These are phyloP conservation scores for Dissophora ornata DNA, from an alignment of 192 early-diverging fungal species.

Conservation along the genomic window DNA sequence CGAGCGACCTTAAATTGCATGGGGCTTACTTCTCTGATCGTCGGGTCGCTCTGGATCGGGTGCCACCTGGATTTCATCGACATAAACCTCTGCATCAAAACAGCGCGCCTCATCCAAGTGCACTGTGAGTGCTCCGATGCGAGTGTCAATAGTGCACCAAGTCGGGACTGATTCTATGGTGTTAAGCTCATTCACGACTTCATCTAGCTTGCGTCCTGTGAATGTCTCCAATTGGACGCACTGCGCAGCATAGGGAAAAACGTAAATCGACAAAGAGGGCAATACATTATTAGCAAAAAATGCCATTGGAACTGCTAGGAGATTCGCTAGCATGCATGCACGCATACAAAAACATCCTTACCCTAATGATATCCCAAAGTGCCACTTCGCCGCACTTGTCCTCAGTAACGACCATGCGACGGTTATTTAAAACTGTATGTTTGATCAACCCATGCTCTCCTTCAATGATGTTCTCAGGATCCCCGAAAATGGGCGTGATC, in stretches of 20 bases:
- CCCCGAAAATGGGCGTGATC: conserved; percentile 43
- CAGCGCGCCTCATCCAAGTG: conserved; percentile 84
- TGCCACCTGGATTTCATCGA: conserved; percentile 76
- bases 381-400: conserved; percentile 82
- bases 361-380: conserved; percentile 94
- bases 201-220: conserved; percentile 65
- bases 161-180: conserved; percentile 81
- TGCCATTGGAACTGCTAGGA: no score
- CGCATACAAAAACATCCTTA: no score
- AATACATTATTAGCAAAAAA: no score
- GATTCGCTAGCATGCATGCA: no score
- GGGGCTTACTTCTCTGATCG: conserved; percentile 75
- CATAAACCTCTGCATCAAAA: conserved; percentile 92
- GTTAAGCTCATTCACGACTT: conserved; percentile 67
- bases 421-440: conserved; percentile 82
- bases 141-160: conserved; percentile 95
- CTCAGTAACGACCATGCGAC: conserved; percentile 86
- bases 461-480: conserved; percentile 42
- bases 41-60: conserved; percentile 65
- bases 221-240: conserved; percentile 69
- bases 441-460: conserved; percentile 75
- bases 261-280: no score
- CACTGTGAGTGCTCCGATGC: conserved; percentile 88
- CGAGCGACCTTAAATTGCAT: no score
- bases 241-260: conserved; percentile 14